Evolutionary conservation across 805 yeast genomes (phyloP), one percentile per base, ranked within the genome.

Genomic region (Schwanniomyces occidentalis): DNA sequence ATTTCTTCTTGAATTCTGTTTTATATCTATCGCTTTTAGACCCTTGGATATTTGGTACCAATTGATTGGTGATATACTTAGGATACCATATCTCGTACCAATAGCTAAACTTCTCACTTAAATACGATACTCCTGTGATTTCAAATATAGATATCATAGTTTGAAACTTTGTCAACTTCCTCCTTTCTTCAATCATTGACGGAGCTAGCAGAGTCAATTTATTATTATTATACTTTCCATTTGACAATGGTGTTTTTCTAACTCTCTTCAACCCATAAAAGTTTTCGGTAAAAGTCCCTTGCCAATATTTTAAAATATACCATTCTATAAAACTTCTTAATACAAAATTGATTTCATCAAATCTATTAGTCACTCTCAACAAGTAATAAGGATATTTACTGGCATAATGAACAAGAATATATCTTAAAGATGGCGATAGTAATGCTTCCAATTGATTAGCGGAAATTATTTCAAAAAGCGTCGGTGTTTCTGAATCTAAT

Each of bases 261-360:
- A 75, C 73, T 30, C 95, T 68, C 52, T 88, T 88, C 44, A 91
- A 61, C 2, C 97, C 98, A 53, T 91, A 91, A 54, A 91, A 91
- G 52, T 85, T 85, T 56, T 91, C 97, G 0, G 95, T 87, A 51
- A 91, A 87, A 2, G 93, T 78, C 0, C 95, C 78, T 49, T 86
- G 90, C 87, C 93, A 85, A 31, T 69, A 68, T 33, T 65, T 73
- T 31, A 91, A 57, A 46, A 82, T 85, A 42, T 75, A 71, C 68
- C 79, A 79, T 56, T 93, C 97, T 2, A 91, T 63, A 3, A 73
- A 38, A 0, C 85, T 79, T 49, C 90, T 65, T 2, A 82, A 40
- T 2, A 76, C 39, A 3, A 82, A 55, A 47, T 82, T 82, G 23
- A 88, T 50, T 63, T 87, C 96, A 55, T 91, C 96, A 52, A 85